phyloP scores from a whole-genome alignment of 140 eudicot species.

The Senecio squalidus region DNA sequence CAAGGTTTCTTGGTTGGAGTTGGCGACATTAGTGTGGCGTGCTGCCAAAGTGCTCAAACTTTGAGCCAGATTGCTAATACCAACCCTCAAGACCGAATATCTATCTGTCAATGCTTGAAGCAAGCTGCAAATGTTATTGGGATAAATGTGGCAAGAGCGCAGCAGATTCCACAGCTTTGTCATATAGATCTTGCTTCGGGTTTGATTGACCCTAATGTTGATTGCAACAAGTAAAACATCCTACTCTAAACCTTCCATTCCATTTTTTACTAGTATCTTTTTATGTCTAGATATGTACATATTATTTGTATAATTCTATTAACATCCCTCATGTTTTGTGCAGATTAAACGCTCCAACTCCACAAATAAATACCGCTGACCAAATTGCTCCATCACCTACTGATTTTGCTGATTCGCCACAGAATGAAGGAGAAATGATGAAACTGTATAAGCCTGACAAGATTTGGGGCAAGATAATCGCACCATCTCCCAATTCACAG shows the following conservation, averaged over 20 bases:
- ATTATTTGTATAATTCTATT: background rate
- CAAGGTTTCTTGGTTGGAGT: constrained; percentile 22
- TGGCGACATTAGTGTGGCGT: constrained; percentile 14
- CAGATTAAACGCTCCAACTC: background rate
- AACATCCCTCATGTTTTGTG: background rate
- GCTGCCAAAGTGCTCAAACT: constrained; percentile 28
- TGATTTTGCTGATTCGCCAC: background rate
- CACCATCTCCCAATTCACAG: background rate
- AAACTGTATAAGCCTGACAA: background rate
- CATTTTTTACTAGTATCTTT: background rate
- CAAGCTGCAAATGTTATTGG: background rate
- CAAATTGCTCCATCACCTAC: background rate
- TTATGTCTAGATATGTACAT: background rate
- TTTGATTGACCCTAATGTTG: constrained; percentile 18
- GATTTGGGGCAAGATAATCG: background rate
- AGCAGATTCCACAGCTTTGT: constrained; percentile 33
- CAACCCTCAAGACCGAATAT: constrained; percentile 5
- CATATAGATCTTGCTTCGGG: constrained; percentile 12
- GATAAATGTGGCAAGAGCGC: constrained; percentile 16
- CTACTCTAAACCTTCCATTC: background rate
- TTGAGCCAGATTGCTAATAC: constrained; percentile 2
- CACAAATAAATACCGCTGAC: background rate
- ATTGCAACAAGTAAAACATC: constrained; percentile 19
- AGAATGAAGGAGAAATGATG: background rate
- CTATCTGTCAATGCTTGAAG: constrained; percentile 31